phyloP scores from a whole-genome alignment of 2,329 filamentous ascomycete species.

The Akanthomyces muscarius region DNA sequence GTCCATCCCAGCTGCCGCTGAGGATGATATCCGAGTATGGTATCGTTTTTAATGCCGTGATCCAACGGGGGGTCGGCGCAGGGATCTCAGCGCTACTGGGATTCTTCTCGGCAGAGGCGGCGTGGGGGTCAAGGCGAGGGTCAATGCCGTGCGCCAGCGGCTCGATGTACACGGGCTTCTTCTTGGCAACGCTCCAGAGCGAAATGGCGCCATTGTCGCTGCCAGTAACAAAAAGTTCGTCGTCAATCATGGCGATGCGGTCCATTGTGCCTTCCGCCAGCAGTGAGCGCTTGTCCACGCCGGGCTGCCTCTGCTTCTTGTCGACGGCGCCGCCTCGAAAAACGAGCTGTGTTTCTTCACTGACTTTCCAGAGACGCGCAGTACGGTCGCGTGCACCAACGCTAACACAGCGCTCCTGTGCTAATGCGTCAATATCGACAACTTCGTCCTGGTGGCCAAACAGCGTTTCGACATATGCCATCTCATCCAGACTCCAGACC shows the following conservation, averaged over 20 bases:
- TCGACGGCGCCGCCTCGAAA: constrained; percentile 77
- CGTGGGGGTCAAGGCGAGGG: constrained; percentile 59
- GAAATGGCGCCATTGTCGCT: constrained; percentile 85
- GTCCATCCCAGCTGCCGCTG: constrained; percentile 88
- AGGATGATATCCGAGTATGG: constrained; percentile 89
- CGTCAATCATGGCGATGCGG: constrained; percentile 84
- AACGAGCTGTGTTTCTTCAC: constrained; percentile 91
- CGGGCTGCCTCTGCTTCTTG: constrained; percentile 44
- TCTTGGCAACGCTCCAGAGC: constrained; percentile 87
- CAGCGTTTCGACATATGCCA: constrained; percentile 91
- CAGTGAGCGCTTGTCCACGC: constrained; percentile 48
- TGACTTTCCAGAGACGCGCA: constrained; percentile 90
- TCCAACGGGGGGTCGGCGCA: constrained; percentile 72
- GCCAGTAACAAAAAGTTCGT: constrained; percentile 85
- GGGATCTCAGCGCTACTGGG: constrained; percentile 58
- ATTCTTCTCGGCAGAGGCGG: constrained; percentile 68
- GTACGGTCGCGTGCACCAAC: constrained; percentile 90
- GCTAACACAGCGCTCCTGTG: constrained; percentile 83
- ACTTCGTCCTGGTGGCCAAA: constrained; percentile 95
- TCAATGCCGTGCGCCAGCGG: constrained; percentile 83
- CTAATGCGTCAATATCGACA: constrained; percentile 75
- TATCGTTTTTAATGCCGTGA: constrained; percentile 81
- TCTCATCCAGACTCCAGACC: constrained; percentile 86
- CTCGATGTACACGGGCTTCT: constrained; percentile 83
- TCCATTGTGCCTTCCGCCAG: constrained; percentile 83